phyloP scores from a whole-genome alignment of 2,329 filamentous ascomycete species.

The Colletotrichum gloeosporioides region DNA sequence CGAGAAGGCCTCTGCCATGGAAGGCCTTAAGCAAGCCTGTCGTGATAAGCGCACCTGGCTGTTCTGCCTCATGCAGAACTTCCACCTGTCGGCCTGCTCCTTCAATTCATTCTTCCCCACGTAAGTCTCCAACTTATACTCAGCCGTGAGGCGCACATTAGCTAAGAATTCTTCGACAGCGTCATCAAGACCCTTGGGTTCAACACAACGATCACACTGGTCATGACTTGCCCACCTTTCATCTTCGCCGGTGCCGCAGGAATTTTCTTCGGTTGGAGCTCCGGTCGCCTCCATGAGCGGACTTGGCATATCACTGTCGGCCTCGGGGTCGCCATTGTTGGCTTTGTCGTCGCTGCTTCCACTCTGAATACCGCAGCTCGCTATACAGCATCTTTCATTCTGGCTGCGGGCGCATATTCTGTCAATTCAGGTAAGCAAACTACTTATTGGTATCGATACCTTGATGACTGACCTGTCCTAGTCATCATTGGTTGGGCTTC shows the following conservation, averaged over 20 bases:
- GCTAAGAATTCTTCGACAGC: conserved; percentile 7
- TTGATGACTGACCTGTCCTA: neutral
- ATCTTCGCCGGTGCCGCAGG: conserved; percentile 52
- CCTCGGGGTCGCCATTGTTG: conserved; percentile 43
- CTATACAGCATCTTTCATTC: conserved; percentile 47
- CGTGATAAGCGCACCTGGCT: conserved; percentile 57
- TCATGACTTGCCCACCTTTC: conserved; percentile 59
- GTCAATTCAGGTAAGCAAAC: conserved; percentile 29
- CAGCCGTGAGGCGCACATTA: neutral
- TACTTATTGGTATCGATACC: rapidly evolving
- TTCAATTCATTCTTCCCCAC: conserved; percentile 53
- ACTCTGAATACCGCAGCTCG: conserved; percentile 43
- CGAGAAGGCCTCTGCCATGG: conserved; percentile 42
- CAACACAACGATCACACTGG: conserved; percentile 52
- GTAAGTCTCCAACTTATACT: conserved; percentile 26
- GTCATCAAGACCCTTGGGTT: conserved; percentile 56
- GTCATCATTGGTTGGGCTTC: conserved; percentile 53
- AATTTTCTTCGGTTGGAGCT: conserved; percentile 53
- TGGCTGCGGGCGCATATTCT: conserved; percentile 46
- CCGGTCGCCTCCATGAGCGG: conserved; percentile 52
- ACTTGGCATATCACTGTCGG: conserved; percentile 55
- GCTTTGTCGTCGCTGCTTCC: conserved; percentile 44
- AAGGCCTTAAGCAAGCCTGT: conserved; percentile 54
- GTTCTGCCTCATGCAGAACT: conserved; percentile 60
- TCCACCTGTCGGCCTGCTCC: conserved; percentile 54